phyloP scores from a whole-genome alignment of 1,139 yeast species.

The Saccharomycopsis hybrid region DNA sequence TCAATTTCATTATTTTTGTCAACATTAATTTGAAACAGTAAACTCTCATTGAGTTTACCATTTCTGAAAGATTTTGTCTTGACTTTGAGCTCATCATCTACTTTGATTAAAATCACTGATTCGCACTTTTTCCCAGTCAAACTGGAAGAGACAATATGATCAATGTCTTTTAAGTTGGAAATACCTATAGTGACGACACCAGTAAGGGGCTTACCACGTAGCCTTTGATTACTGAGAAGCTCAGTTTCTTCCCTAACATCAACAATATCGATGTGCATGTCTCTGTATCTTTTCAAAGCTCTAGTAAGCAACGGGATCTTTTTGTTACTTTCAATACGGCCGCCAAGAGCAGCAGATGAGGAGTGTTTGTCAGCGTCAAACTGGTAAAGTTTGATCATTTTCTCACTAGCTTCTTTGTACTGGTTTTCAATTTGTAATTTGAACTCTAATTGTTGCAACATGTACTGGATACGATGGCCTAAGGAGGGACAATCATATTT shows the following conservation, averaged over 20 bases:
- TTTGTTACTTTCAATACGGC: constrained; percentile 76
- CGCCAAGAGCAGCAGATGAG: constrained; percentile 84
- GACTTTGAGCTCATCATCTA: constrained; percentile 81
- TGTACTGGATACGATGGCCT: constrained; percentile 92
- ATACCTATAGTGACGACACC: constrained; percentile 71
- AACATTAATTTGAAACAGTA: constrained; percentile 67
- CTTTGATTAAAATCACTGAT: constrained; percentile 66
- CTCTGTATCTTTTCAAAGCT: constrained; percentile 80
- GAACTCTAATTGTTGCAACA: constrained; percentile 91
- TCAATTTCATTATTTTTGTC: constrained; percentile 92
- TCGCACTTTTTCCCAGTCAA: constrained; percentile 59
- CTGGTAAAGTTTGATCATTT: constrained; percentile 76
- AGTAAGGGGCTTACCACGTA: constrained; percentile 73
- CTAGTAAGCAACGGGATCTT: constrained; percentile 79
- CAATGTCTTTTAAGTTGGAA: constrained; percentile 79
- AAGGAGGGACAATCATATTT: constrained; percentile 91
- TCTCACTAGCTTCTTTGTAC: constrained; percentile 87
- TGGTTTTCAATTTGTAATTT: constrained; percentile 91
- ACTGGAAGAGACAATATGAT: constrained; percentile 76
- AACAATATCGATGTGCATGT: constrained; percentile 61
- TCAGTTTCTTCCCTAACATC: constrained; percentile 52
- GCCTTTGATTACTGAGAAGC: constrained; percentile 57
- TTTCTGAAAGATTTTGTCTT: constrained; percentile 68
- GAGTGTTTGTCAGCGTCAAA: constrained; percentile 87
- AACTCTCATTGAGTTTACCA: constrained; percentile 83